Evolutionary conservation across 805 yeast genomes (phyloP).

Genomic region (Zygotorulaspora sp.): DNA sequence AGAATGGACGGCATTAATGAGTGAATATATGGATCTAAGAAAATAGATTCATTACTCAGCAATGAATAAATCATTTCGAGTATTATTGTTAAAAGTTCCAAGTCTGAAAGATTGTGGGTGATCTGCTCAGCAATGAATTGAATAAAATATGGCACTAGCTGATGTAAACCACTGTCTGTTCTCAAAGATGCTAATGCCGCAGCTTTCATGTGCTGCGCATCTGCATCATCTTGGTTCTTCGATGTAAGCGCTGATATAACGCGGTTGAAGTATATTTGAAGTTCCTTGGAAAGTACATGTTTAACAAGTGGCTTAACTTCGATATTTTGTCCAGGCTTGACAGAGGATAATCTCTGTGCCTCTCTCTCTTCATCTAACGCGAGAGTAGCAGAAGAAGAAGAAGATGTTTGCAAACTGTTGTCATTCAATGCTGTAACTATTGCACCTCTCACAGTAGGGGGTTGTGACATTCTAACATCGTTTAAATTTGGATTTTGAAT

Average conservation of each 20-base stretch:
- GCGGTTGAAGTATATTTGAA: slow-evolving; percentile 89
- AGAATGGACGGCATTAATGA: slow-evolving; percentile 95
- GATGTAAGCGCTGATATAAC: slow-evolving; percentile 73
- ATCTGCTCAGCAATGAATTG: slow-evolving; percentile 95
- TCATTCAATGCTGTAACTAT: slow-evolving; percentile 59
- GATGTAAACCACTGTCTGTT: slow-evolving; percentile 95
- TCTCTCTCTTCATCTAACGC: slow-evolving; percentile 23
- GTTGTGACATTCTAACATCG: slow-evolving; percentile 65
- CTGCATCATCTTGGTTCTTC: slow-evolving; percentile 42
- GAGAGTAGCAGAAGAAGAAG: slow-evolving; percentile 15
- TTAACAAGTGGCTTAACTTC: slow-evolving; percentile 87
- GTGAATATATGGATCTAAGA: slow-evolving; percentile 92
- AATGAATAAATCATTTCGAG: slow-evolving; percentile 83
- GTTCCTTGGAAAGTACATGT: slow-evolving; percentile 90
- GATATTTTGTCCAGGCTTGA: slow-evolving; percentile 41
- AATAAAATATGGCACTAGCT: slow-evolving; percentile 90
- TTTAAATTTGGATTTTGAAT: slow-evolving; percentile 86
- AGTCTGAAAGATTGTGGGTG: slow-evolving; percentile 75
- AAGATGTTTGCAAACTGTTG: slow-evolving; percentile 38
- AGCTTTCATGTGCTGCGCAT: slow-evolving; percentile 45
- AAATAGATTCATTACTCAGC: slow-evolving; percentile 75
- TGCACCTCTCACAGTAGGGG: slow-evolving; percentile 81
- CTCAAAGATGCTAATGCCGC: slow-evolving; percentile 84
- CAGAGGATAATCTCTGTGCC: slow-evolving; percentile 32
- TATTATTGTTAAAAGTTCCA: slow-evolving; percentile 72